Conservation (phyloP, 116 monocot species). For the Cymodocea nodosa region DNA sequence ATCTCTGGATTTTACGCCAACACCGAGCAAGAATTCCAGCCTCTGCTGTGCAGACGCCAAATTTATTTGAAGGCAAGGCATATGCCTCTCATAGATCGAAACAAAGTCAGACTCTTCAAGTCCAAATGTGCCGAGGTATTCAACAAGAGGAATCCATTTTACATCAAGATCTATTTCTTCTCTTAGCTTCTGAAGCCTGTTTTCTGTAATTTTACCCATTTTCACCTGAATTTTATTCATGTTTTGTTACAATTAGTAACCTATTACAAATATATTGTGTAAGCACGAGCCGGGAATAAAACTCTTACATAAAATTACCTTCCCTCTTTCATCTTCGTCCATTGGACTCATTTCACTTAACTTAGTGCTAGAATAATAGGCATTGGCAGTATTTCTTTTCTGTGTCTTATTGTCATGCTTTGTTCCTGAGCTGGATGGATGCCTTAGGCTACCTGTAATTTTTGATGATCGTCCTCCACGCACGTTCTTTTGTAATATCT, state of each 20-base stretch:
- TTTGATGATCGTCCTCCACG: constrained; percentile 2
- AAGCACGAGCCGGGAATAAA: background rate
- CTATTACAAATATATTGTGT: background rate
- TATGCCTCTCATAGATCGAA: constrained; percentile 79
- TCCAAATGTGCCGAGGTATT: constrained; percentile 76
- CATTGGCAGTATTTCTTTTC: background rate
- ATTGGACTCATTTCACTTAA: background rate
- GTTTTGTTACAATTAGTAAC: background rate
- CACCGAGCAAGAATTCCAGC: constrained; percentile 53
- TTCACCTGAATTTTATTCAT: constrained; percentile 24
- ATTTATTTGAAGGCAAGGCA: constrained; percentile 76
- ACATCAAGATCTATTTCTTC: constrained; percentile 78
- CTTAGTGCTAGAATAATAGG: background rate
- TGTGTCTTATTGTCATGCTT: background rate
- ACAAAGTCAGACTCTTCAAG: constrained; percentile 71
- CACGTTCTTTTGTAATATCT: background rate
- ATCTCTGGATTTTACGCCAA: constrained; percentile 70
- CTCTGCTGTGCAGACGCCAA: constrained; percentile 66
- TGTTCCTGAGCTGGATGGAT: background rate
- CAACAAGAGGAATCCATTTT: constrained; percentile 80
- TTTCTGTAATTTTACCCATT: constrained; percentile 28
- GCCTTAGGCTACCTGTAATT: constrained; percentile 4
- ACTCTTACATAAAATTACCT: background rate
- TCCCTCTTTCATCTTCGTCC: constrained; percentile 5
- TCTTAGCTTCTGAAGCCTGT: constrained; percentile 42